Evolutionary conservation across 441 rosid species (phyloP).

Genomic region (Heliophila coronopifolia): DNA sequence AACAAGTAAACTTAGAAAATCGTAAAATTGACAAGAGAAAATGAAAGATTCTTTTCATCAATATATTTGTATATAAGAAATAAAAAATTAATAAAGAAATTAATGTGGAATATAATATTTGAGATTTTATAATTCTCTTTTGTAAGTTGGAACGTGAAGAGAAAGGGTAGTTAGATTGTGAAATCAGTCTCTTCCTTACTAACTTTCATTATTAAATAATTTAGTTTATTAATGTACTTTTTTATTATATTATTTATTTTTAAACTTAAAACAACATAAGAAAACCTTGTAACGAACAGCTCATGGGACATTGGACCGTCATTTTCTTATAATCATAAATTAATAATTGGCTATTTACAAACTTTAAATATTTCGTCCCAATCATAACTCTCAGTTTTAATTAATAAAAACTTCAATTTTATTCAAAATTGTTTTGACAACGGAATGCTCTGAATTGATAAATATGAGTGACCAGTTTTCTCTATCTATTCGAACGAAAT

Average conservation of each 20-base stretch:
- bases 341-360: too few relatives aligned
- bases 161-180: conserved; percentile 29
- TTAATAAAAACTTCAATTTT: too few relatives aligned
- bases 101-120: not conserved
- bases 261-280: conserved; percentile 17
- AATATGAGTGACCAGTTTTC: too few relatives aligned
- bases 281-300: conserved; percentile 21
- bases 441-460: too few relatives aligned
- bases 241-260: too few relatives aligned
- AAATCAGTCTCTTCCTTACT: conserved; percentile 29
- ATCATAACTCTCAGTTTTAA: too few relatives aligned
- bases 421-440: too few relatives aligned
- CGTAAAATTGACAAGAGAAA: conserved; percentile 17
- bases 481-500: too few relatives aligned
- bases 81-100: not conserved
- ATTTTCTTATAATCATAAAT: not conserved
- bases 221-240: too few relatives aligned
- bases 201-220: conserved; percentile 14
- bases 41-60: conserved; percentile 18
- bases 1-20: conserved; percentile 13
- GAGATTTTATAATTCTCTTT: conserved; percentile 20
- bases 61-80: not conserved
- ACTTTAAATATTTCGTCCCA: too few relatives aligned
- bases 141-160: conserved; percentile 32
- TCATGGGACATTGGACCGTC: conserved; percentile 4